These are phyloP conservation scores for Eurotiales sp. DNA, from an alignment of 2,329 filamentous ascomycete genomes.

Conservation along the genomic window DNA sequence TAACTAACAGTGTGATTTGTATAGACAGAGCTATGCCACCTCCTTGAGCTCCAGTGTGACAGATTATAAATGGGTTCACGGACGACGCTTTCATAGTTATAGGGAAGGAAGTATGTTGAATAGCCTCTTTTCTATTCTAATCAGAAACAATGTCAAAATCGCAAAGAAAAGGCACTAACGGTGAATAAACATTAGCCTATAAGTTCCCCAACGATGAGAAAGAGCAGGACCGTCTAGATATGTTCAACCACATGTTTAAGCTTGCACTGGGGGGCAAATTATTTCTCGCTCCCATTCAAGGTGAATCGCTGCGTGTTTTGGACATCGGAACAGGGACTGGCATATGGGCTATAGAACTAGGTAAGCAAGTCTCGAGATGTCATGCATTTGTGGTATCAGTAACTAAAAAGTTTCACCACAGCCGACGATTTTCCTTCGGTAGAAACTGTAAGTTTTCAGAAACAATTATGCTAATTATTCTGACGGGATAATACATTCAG, in stretches of 20 bases:
- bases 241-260: conserved; percentile 7
- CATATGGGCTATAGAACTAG: conserved; percentile 7
- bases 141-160: no score
- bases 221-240: conserved; percentile 21
- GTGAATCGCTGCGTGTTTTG: not conserved
- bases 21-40: conserved; percentile 5
- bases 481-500: not conserved
- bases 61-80: conserved; percentile 27
- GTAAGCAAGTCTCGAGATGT: no score
- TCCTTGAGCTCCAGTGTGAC: conserved; percentile 15
- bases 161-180: no score
- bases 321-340: conserved; percentile 13
- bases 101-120: conserved; percentile 12
- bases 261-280: conserved; percentile 1
- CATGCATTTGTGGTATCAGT: no score
- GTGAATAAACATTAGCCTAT: conserved; percentile 14
- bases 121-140: not conserved
- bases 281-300: conserved; percentile 7
- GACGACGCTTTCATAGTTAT: conserved; percentile 22
- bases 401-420: no score
- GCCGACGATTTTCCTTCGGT: not conserved
- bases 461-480: conserved; percentile 1
- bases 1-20: not conserved
- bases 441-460: not conserved
- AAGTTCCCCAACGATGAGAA: conserved; percentile 21